A percentile compares a stretch with the other conserved stretches of the same genome.
phyloP scores from a whole-genome alignment of 2,329 filamentous ascomycete species.

The Fusarium citri region DNA sequence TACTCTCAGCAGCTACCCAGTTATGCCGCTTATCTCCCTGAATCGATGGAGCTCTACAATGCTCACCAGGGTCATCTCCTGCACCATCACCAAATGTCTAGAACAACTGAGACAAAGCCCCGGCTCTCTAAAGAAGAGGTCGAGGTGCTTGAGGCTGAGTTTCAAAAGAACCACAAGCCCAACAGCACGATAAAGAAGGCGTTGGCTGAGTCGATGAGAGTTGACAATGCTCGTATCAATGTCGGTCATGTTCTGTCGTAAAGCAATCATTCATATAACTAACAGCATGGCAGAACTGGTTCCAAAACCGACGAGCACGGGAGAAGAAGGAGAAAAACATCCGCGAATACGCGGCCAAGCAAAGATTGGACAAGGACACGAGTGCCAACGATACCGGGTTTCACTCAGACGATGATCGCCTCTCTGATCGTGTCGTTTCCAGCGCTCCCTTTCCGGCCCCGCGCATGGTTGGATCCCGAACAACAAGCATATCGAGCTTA shows the following conservation, averaged over 20 bases:
- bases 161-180: conserved; percentile 73
- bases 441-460: conserved; percentile 55
- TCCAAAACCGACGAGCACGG: conserved; percentile 74
- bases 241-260: conserved; percentile 53
- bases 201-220: conserved; percentile 69
- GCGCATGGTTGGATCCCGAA: conserved; percentile 23
- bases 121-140: conserved; percentile 69
- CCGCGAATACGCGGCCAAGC: conserved; percentile 55
- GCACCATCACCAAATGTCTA: conserved; percentile 54
- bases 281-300: conserved; percentile 70
- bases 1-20: conserved; percentile 51
- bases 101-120: conserved; percentile 62
- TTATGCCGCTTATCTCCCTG: conserved; percentile 53
- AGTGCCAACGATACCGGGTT: conserved; percentile 37
- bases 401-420: conserved; percentile 48
- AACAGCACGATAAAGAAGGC: conserved; percentile 71
- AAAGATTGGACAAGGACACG: conserved; percentile 52
- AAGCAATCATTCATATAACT: conserved; percentile 37
- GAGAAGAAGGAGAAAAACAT: conserved; percentile 72
- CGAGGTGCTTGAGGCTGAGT: conserved; percentile 69
- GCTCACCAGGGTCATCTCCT: conserved; percentile 53
- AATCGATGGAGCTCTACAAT: conserved; percentile 55
- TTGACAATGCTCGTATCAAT: conserved; percentile 74
- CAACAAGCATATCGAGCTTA: conserved; percentile 30
- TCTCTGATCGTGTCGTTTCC: conserved; percentile 55